Percentiles rank a stretch among this genome's conserved stretches.
These are phyloP conservation scores for Penicillium sp. DNA, from an alignment of 2,329 filamentous ascomycete species.

Conservation along the genomic window DNA sequence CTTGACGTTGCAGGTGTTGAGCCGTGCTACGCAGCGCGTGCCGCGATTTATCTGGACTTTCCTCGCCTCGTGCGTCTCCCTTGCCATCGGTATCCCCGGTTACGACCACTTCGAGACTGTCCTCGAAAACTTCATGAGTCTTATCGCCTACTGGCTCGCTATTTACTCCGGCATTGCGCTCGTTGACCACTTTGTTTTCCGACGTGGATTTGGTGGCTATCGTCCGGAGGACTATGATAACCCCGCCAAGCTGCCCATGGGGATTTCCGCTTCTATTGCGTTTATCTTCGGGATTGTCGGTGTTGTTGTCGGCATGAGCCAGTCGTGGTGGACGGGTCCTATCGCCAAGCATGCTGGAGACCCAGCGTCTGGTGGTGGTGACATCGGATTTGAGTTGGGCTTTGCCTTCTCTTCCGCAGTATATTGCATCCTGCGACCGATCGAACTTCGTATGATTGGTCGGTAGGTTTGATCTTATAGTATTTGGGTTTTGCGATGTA, in stretches of 20 bases:
- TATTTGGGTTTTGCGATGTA: slow-evolving; percentile 4
- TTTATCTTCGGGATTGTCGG: slow-evolving; percentile 65
- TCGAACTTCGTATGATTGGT: slow-evolving; percentile 48
- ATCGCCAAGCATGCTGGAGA: slow-evolving; percentile 60
- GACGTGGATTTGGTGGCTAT: slow-evolving; percentile 60
- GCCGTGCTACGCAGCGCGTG: slow-evolving; percentile 56
- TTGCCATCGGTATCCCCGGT: slow-evolving; percentile 67
- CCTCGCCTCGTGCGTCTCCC: slow-evolving; percentile 60
- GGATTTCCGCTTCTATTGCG: slow-evolving; percentile 61
- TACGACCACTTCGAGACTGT: slow-evolving; percentile 62
- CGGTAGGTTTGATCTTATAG: slow-evolving; percentile 29
- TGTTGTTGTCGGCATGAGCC: slow-evolving; percentile 67
- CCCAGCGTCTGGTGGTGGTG: slow-evolving; percentile 49
- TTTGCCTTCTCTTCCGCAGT: slow-evolving; percentile 58
- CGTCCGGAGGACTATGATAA: slow-evolving; percentile 58
- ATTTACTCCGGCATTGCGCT: slow-evolving; percentile 68
- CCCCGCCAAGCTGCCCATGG: slow-evolving; percentile 57
- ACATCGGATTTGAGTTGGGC: slow-evolving; percentile 64
- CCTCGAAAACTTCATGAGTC: slow-evolving; percentile 67
- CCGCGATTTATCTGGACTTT: slow-evolving; percentile 68
- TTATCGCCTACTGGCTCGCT: slow-evolving; percentile 69
- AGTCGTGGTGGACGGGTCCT: slow-evolving; percentile 66
- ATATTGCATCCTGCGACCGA: slow-evolving; percentile 52
- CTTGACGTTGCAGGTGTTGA: slow-evolving; percentile 65
- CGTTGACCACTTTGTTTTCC: slow-evolving; percentile 67